phyloP scores from a whole-genome alignment of 352 stramenopile genomes.

The Peronospora destructor region DNA sequence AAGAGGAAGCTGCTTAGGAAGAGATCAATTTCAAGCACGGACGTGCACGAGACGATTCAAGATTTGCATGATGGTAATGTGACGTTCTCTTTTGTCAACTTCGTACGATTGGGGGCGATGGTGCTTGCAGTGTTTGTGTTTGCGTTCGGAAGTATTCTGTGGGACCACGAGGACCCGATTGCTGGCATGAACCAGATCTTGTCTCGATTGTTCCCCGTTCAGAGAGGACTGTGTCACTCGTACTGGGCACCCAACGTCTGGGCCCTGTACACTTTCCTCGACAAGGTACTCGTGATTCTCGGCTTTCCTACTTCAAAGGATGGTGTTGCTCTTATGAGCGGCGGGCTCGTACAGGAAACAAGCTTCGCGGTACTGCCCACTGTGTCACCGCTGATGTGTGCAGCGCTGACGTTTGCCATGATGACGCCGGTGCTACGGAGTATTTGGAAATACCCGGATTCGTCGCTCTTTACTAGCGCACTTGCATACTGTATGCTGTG shows the following conservation, averaged over 20 bases:
- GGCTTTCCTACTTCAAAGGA: constrained; percentile 27
- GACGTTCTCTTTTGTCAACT: too few relatives aligned
- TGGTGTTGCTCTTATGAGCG: constrained; percentile 70
- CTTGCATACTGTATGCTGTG: constrained; percentile 89
- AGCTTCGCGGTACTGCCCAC: constrained; percentile 67
- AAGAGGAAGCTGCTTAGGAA: too few relatives aligned
- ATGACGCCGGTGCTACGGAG: constrained; percentile 71
- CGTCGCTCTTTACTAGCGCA: constrained; percentile 74
- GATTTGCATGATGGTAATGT: too few relatives aligned
- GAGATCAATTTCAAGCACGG: too few relatives aligned
- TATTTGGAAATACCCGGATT: constrained; percentile 72
- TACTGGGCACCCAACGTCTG: constrained; percentile 99
- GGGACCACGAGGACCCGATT: constrained; percentile 39
- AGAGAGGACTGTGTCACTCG: constrained; percentile 93
- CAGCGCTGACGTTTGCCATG: constrained; percentile 67
- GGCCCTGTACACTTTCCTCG: constrained; percentile 91
- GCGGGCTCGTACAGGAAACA: constrained; percentile 73
- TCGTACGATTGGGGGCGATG: too few relatives aligned
- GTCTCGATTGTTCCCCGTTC: constrained; percentile 92
- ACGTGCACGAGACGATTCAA: too few relatives aligned
- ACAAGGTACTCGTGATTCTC: constrained; percentile 72
- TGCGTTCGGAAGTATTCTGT: constrained; percentile 59
- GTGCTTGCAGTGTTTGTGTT: too few relatives aligned
- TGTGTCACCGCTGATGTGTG: constrained; percentile 63
- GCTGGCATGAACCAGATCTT: constrained; percentile 84